Evolutionary conservation across 108 stramenopile genomes (phyloP).

Genomic region (Cyclotella cryptica): DNA sequence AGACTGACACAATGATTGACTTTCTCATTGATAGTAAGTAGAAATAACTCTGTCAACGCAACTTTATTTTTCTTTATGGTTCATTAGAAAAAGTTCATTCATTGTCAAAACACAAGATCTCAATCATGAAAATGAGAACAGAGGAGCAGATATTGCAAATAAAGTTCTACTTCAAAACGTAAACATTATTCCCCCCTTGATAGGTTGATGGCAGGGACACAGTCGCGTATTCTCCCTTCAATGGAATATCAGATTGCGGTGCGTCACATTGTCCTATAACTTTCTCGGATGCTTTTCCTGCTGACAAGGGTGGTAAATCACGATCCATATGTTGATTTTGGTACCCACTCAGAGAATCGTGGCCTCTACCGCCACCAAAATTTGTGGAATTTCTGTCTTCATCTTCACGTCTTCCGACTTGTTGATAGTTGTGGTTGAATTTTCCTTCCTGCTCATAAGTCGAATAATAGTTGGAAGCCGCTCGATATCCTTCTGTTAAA

Average conservation of each 20-base stretch:
- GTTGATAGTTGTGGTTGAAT: constrained; percentile 5
- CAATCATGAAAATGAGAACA: background rate
- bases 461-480: constrained; percentile 38
- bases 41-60: too few species aligned
- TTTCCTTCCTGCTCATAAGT: background rate
- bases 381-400: background rate
- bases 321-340: constrained; percentile 14
- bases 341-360: background rate
- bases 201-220: constrained; percentile 19
- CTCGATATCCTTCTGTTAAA: constrained; percentile 45
- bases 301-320: background rate
- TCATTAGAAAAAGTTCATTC: too few species aligned
- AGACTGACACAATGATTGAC: background rate
- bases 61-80: too few species aligned
- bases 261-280: background rate
- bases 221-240: constrained; percentile 15
- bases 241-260: background rate
- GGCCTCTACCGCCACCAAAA: background rate
- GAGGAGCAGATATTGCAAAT: background rate
- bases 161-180: background rate
- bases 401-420: constrained; percentile 20
- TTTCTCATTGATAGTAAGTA: too few species aligned
- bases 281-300: background rate
- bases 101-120: too few species aligned
- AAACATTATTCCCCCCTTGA: constrained; percentile 24